phyloP scores from a whole-genome alignment of 345 rosid genomes.

The Acer yangbiense region DNA sequence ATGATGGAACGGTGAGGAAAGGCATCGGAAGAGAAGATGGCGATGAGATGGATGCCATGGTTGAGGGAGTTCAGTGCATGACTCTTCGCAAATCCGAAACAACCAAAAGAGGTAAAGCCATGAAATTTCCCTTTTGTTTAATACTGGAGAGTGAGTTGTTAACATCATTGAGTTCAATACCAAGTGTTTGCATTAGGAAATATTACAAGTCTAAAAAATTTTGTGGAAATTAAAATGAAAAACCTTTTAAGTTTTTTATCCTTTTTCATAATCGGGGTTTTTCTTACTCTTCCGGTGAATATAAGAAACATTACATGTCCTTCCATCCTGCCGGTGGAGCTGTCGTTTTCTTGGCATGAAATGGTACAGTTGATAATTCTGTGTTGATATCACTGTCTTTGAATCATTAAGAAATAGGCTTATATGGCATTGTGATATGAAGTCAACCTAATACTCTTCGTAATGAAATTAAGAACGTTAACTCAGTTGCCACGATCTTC shows the following conservation, averaged over 20 bases:
- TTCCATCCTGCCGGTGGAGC: not conserved
- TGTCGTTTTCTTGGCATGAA: not conserved
- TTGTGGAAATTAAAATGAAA: not conserved
- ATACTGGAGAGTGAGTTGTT: not conserved
- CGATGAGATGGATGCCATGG: constrained; percentile 28
- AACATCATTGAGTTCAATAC: no score
- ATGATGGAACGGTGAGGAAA: constrained; percentile 29
- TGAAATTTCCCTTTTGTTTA: not conserved
- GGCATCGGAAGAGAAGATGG: constrained; percentile 32
- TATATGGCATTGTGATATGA: not conserved
- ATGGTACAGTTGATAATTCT: not conserved
- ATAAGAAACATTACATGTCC: no score
- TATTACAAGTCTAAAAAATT: no score
- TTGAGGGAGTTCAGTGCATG: constrained; percentile 35
- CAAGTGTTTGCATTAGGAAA: no score
- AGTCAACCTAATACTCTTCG: not conserved
- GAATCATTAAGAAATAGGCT: not conserved
- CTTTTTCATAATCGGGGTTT: not conserved
- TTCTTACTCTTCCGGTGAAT: no score
- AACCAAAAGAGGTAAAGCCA: constrained; percentile 35
- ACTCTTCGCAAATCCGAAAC: constrained; percentile 30
- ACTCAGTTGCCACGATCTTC: not conserved
- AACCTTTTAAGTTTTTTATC: constrained; percentile 1
- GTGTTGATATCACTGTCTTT: not conserved
- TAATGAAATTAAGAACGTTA: no score